These are phyloP conservation scores for Apiospora phragmitis DNA, from an alignment of 2,329 filamentous ascomycete genomes.

Conservation along the genomic window DNA sequence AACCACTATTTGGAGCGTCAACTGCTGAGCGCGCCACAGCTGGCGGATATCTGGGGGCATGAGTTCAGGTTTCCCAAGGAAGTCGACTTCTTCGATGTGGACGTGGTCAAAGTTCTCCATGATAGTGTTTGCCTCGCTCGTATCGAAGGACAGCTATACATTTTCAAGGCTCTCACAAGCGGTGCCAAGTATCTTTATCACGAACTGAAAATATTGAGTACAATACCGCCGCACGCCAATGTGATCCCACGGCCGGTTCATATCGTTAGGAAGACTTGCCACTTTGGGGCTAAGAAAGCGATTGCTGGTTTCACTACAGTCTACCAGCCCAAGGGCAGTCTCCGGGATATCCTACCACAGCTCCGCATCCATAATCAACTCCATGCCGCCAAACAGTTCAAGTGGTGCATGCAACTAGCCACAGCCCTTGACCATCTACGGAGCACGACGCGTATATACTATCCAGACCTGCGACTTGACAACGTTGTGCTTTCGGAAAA, in stretches of 20 bases:
- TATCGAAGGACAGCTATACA: constrained; percentile 42
- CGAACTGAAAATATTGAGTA: constrained; percentile 57
- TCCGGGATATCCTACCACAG: constrained; percentile 56
- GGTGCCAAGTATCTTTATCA: constrained; percentile 62
- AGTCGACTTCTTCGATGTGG: constrained; percentile 51
- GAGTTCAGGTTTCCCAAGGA: constrained; percentile 42
- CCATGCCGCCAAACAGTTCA: constrained; percentile 44
- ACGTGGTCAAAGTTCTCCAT: constrained; percentile 54
- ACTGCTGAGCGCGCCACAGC: constrained; percentile 43
- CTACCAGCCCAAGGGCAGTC: constrained; percentile 53
- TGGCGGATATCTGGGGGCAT: constrained; percentile 46
- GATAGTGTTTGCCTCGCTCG: constrained; percentile 60
- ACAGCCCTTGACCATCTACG: constrained; percentile 52
- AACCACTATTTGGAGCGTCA: constrained; percentile 56
- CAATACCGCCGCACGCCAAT: constrained; percentile 51
- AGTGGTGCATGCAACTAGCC: constrained; percentile 55
- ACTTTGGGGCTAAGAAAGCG: constrained; percentile 56
- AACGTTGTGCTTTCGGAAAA: constrained; percentile 55
- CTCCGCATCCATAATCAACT: constrained; percentile 48
- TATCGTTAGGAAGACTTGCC: constrained; percentile 55
- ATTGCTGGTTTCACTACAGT: constrained; percentile 59
- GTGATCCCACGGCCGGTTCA: constrained; percentile 53
- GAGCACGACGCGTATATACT: constrained; percentile 47
- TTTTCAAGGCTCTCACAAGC: constrained; percentile 60
- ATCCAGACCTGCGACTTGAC: constrained; percentile 60